These are phyloP conservation scores for Arachnopeziza araneosa DNA, from an alignment of 2,329 filamentous ascomycete species.

Conservation along the genomic window DNA sequence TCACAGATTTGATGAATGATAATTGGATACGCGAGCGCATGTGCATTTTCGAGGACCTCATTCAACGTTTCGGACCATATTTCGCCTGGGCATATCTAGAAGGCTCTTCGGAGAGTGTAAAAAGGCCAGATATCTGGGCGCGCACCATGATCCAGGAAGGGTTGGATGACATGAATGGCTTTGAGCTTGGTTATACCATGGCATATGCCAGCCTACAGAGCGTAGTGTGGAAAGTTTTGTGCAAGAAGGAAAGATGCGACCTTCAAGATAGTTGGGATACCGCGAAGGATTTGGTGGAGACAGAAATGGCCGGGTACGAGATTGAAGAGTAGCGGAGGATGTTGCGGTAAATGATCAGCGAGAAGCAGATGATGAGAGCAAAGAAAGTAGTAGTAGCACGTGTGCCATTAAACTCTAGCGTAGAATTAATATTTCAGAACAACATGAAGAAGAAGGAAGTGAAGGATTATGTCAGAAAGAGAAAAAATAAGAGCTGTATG, in stretches of 20 bases:
- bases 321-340: background rate
- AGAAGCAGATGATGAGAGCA: background rate
- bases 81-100: constrained; percentile 21
- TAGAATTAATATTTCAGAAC: background rate
- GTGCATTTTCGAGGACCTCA: constrained; percentile 25
- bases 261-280: constrained; percentile 17
- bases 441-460: background rate
- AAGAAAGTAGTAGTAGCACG: background rate
- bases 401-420: background rate
- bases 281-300: constrained; percentile 18
- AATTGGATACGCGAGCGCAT: constrained; percentile 20
- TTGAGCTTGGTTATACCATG: constrained; percentile 24
- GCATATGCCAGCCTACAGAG: constrained; percentile 26
- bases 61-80: constrained; percentile 23
- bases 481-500: background rate
- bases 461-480: no score
- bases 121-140: constrained; percentile 16
- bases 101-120: constrained; percentile 4
- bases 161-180: constrained; percentile 23
- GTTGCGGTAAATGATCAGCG: background rate
- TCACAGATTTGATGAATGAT: constrained; percentile 5
- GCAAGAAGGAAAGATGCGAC: constrained; percentile 16
- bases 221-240: constrained; percentile 23
- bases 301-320: constrained; percentile 17
- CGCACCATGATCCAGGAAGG: constrained; percentile 17